These are phyloP conservation scores for Knufia petricola DNA, from an alignment of 2,329 filamentous ascomycete genomes.

Conservation along the genomic window DNA sequence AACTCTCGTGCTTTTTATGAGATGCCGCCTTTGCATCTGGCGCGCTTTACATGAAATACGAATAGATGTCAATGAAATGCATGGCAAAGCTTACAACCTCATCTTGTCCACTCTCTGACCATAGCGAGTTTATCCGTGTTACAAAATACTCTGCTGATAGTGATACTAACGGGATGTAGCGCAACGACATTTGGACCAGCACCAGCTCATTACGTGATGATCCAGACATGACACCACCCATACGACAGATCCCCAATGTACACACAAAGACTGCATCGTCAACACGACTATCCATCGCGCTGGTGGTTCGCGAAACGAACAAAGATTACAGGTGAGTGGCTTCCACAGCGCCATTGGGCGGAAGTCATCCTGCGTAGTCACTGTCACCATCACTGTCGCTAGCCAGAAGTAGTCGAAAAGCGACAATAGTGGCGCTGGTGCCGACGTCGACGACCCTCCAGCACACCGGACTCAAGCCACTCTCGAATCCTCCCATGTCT, in stretches of 20 bases:
- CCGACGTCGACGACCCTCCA: too few species aligned
- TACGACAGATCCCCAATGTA: neutral
- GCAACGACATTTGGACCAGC: neutral
- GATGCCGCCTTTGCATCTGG: too few species aligned
- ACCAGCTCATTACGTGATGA: neutral
- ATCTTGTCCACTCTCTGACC: too few species aligned
- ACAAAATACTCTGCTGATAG: too few species aligned
- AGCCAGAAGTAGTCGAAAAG: neutral
- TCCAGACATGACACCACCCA: neutral
- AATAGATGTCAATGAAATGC: too few species aligned
- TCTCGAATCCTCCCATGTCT: neutral
- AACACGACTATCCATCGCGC: constrained; percentile 6
- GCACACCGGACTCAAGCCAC: neutral
- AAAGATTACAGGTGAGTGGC: neutral
- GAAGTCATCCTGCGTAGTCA: neutral
- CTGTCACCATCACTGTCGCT: neutral
- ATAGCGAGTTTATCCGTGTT: too few species aligned
- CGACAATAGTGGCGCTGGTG: neutral
- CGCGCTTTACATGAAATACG: too few species aligned
- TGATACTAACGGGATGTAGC: neutral
- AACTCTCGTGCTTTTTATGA: too few species aligned
- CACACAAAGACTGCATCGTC: constrained; percentile 2
- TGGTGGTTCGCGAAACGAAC: neutral
- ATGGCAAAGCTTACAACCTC: too few species aligned
- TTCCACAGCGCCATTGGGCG: neutral